Conservation (phyloP, 805 yeast genomes). For the Hemisphaericaspora nanyangensis region DNA sequence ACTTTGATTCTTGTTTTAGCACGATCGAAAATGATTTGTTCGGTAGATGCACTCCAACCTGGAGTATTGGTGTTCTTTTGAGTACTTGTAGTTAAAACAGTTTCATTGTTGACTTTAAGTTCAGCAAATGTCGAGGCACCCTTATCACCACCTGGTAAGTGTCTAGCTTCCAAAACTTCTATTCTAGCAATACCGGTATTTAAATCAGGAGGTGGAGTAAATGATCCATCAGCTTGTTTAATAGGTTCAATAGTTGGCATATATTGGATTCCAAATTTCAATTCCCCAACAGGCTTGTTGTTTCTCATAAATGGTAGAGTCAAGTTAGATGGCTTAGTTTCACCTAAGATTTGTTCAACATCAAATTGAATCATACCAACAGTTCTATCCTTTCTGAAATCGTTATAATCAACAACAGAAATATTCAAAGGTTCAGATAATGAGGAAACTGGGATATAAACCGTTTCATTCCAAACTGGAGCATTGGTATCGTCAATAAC, state of each 20-base stretch:
- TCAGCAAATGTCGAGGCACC: slow-evolving; percentile 63
- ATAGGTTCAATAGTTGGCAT: slow-evolving; percentile 68
- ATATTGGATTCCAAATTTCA: slow-evolving; percentile 66
- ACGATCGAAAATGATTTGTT: slow-evolving; percentile 69
- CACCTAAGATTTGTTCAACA: slow-evolving; percentile 58
- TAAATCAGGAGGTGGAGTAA: slow-evolving; percentile 82
- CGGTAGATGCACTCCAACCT: slow-evolving; percentile 57
- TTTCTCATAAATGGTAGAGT: slow-evolving; percentile 66
- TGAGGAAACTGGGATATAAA: slow-evolving; percentile 64
- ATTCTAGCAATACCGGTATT: slow-evolving; percentile 88
- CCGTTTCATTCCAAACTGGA: slow-evolving; percentile 84
- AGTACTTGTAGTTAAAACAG: slow-evolving; percentile 53
- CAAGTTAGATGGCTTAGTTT: slow-evolving; percentile 46
- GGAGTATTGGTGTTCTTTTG: slow-evolving; percentile 64
- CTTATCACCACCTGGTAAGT: slow-evolving; percentile 46
- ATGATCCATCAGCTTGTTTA: slow-evolving; percentile 73
- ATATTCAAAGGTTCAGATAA: slow-evolving; percentile 81
- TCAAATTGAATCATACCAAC: slow-evolving; percentile 77
- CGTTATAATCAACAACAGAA: slow-evolving; percentile 72
- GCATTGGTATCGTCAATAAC: slow-evolving; percentile 60
- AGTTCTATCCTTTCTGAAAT: slow-evolving; percentile 70
- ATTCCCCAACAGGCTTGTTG: slow-evolving; percentile 76
- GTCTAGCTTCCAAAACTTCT: slow-evolving; percentile 62
- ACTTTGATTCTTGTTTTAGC: slow-evolving; percentile 66
- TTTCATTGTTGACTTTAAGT: slow-evolving; percentile 59